Evolutionary conservation across 345 rosid genomes (phyloP).

Genomic region (Gossypium mustelinum): DNA sequence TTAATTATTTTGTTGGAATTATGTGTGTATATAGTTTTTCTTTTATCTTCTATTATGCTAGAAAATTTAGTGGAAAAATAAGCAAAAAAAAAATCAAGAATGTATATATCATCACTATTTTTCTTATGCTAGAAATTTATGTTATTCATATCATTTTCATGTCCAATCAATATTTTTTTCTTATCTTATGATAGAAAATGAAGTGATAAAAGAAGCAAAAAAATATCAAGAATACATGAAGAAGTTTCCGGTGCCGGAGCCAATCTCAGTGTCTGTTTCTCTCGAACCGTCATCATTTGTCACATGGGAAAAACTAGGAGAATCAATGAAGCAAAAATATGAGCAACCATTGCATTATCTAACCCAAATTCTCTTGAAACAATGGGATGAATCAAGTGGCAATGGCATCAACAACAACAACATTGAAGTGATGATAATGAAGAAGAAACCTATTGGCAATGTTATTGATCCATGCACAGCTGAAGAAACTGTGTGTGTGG

Average conservation of each 20-base stretch:
- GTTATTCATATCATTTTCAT: background rate
- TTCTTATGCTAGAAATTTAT: too few species aligned
- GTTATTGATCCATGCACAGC: slow-evolving; percentile 18
- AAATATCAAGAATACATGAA: slow-evolving; percentile 21
- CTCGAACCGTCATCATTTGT: background rate
- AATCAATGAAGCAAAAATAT: slow-evolving; percentile 16
- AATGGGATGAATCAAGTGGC: slow-evolving; percentile 30
- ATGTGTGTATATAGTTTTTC: too few species aligned
- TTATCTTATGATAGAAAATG: background rate
- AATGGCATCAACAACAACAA: background rate
- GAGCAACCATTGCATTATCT: slow-evolving; percentile 29
- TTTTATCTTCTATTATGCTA: too few species aligned
- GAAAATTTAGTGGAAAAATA: too few species aligned
- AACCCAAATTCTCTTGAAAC: slow-evolving; percentile 10
- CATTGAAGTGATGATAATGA: background rate
- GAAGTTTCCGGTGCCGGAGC: background rate
- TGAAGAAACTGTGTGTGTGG: slow-evolving; percentile 19
- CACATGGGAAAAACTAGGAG: slow-evolving; percentile 21
- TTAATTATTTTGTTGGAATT: too few species aligned
- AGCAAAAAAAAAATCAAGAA: too few species aligned
- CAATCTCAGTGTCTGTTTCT: background rate
- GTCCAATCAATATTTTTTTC: background rate
- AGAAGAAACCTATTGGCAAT: slow-evolving; percentile 11
- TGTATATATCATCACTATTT: too few species aligned
- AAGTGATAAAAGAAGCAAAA: slow-evolving; percentile 10